A percentile compares a stretch with the other conserved stretches of the same genome.
Conservation (phyloP, 257 asterid species). For the Solanum rostratum region DNA sequence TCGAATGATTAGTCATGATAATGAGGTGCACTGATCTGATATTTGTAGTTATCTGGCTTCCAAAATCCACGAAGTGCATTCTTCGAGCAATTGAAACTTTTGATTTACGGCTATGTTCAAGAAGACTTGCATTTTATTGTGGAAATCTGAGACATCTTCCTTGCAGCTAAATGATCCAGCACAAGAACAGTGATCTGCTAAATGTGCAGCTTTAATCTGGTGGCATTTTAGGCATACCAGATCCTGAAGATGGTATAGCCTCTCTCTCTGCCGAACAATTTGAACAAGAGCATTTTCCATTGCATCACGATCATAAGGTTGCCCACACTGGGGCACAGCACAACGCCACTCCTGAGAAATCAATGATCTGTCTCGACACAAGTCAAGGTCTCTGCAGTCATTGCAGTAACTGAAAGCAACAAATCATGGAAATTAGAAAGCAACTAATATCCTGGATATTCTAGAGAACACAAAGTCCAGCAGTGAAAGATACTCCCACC, state of each 20-base stretch:
- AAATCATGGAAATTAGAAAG: background rate
- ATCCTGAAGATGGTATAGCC: constrained; percentile 85
- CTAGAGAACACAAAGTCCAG: background rate
- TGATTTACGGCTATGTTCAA: constrained; percentile 52
- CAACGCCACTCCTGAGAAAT: constrained; percentile 72
- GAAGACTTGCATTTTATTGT: constrained; percentile 53
- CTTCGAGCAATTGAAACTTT: constrained; percentile 68
- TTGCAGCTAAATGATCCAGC: constrained; percentile 85
- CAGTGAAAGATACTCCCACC: background rate
- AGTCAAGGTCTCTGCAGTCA: constrained; percentile 84
- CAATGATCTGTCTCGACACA: constrained; percentile 55
- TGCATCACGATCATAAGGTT: constrained; percentile 72
- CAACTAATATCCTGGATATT: background rate
- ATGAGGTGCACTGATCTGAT: background rate
- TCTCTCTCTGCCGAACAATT: constrained; percentile 75
- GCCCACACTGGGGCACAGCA: constrained; percentile 69
- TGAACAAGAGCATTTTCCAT: constrained; percentile 84
- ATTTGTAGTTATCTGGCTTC: constrained; percentile 11
- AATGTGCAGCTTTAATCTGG: constrained; percentile 79
- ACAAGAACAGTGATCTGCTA: constrained; percentile 70
- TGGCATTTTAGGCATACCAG: constrained; percentile 82
- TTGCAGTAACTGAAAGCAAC: constrained; percentile 70
- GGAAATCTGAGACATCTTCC: constrained; percentile 52
- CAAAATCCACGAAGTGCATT: constrained; percentile 71
- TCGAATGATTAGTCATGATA: background rate